Percentiles rank a stretch among this genome's conserved stretches.
phyloP scores from a whole-genome alignment of 495 filamentous ascomycete species.

The Annulohypoxylon moriforme region DNA sequence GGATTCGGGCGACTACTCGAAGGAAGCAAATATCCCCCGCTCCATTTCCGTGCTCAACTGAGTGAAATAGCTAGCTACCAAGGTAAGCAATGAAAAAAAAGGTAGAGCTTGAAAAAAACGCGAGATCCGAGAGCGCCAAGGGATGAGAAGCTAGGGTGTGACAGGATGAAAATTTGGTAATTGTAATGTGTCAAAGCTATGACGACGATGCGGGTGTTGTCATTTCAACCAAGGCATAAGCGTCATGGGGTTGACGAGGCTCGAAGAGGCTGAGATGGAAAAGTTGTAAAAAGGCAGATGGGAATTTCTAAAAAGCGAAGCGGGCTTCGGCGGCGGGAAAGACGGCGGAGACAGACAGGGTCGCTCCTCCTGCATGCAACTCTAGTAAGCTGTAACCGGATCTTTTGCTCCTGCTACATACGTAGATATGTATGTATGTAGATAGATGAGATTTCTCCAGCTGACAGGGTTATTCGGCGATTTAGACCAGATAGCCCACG shows the following conservation, averaged over 20 bases:
- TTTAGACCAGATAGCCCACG: constrained; percentile 16
- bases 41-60: constrained; percentile 38
- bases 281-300: constrained; percentile 8
- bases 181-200: constrained; percentile 12
- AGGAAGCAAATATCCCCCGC: constrained; percentile 35
- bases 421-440: neutral
- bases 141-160: neutral
- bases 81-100: constrained; percentile 4
- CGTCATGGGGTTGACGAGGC: constrained; percentile 22
- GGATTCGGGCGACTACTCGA: constrained; percentile 32
- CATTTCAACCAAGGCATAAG: constrained; percentile 9
- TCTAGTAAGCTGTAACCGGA: constrained; percentile 26
- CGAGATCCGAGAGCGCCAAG: neutral
- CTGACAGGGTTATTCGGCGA: constrained; percentile 16
- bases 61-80: constrained; percentile 30
- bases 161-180: constrained; percentile 2
- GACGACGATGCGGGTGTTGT: neutral
- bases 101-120: neutral
- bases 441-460: constrained; percentile 10
- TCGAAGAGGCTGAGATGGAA: constrained; percentile 33
- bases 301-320: neutral
- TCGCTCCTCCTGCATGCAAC: constrained; percentile 13
- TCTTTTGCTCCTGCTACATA: constrained; percentile 12
- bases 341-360: constrained; percentile 25
- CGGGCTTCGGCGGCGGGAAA: constrained; percentile 27